Evolutionary conservation across 257 asterid genomes (phyloP), one percentile per base, ranked within the genome.

Genomic region (Capsicum rhomboideum): DNA sequence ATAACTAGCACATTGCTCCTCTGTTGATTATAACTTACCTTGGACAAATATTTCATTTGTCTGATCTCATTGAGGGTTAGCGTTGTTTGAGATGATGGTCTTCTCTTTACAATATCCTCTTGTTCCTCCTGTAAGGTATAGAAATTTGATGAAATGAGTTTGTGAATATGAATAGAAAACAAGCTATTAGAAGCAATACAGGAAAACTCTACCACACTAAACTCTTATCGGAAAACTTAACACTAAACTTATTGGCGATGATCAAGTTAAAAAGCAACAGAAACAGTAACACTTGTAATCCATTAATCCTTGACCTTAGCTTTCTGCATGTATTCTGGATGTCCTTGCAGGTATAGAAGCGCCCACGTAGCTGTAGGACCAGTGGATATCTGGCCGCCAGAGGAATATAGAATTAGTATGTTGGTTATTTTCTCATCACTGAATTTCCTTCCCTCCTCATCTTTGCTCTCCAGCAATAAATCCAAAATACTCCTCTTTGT

Each of bases 41-140:
- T 85, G 11, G 59, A 82, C 10, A 85, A 77, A 40, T 53, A 80
- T 64, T 84, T 80, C 85, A 85, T 85, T 71, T 81, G 82, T 21
- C 46, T 80, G n/a, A 85, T 44, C 78, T 81, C 87, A 3, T 8
- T 82, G 34, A 55, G 74, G 31, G 14, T 71, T 10, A 85, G 44
- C 44, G 20, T 66, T 28, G 56, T 18, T 10, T 71, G 56, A 14
- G 67, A 4, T 26, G 68, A 69, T 17, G 44, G 9, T 81, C 85
- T 85, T 46, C 68, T 58, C 77, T 46, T 80, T 26, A 85, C 82
- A 20, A 85, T 80, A 3, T 80, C 82, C 55, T 69, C 87, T 71
- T 85, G 85, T 23, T 80, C 87, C 46, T 71, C 85, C 87, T 80
- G 54, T 17, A 20, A 79, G 46, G 13, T 40, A 42, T 40, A 42